Conservation (phyloP, 1,284 basidiomycete species). For the Cystobasidiaceae sp. region DNA sequence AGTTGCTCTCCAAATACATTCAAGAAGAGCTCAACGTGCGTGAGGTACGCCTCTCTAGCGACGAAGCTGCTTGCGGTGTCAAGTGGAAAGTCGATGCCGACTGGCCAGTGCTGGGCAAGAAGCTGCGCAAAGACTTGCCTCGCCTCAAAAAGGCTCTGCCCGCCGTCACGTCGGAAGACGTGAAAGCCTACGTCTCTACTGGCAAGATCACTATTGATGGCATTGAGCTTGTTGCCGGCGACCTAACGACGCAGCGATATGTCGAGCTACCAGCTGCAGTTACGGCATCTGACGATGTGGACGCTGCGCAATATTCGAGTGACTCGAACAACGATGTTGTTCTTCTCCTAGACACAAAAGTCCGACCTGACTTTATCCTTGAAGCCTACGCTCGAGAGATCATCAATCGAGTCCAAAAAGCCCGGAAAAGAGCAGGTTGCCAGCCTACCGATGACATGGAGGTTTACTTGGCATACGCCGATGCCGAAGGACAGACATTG, state of each 20-base stretch:
- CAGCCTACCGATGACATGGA: slow-evolving; percentile 92
- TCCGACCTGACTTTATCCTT: slow-evolving; percentile 77
- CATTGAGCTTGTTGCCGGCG: slow-evolving; percentile 81
- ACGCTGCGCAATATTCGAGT: slow-evolving; percentile 60
- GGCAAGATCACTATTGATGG: slow-evolving; percentile 83
- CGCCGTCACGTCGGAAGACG: slow-evolving; percentile 69
- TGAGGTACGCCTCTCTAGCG: slow-evolving; percentile 78
- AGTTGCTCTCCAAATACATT: slow-evolving; percentile 80
- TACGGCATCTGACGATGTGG: slow-evolving; percentile 45
- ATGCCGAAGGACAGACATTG: slow-evolving; percentile 58
- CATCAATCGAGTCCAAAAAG: slow-evolving; percentile 89
- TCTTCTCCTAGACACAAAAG: slow-evolving; percentile 79
- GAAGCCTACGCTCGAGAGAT: slow-evolving; percentile 87
- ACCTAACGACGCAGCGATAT: slow-evolving; percentile 83
- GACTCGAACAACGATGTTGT: slow-evolving; percentile 94
- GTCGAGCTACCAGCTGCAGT: slow-evolving; percentile 66
- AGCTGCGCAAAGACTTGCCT: slow-evolving; percentile 86
- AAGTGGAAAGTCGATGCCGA: slow-evolving; percentile 89
- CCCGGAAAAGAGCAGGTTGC: slow-evolving; percentile 91
- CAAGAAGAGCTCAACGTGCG: slow-evolving; percentile 94
- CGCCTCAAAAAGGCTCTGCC: slow-evolving; percentile 87
- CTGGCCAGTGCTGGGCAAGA: slow-evolving; percentile 89
- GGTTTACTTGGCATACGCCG: slow-evolving; percentile 57
- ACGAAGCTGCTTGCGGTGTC: slow-evolving; percentile 80
- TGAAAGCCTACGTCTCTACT: slow-evolving; percentile 70